Percentiles rank a stretch among this genome's conserved stretches.
Conservation (phyloP, 192 early-diverging fungal species). For the Backusella parvicylindrica region DNA sequence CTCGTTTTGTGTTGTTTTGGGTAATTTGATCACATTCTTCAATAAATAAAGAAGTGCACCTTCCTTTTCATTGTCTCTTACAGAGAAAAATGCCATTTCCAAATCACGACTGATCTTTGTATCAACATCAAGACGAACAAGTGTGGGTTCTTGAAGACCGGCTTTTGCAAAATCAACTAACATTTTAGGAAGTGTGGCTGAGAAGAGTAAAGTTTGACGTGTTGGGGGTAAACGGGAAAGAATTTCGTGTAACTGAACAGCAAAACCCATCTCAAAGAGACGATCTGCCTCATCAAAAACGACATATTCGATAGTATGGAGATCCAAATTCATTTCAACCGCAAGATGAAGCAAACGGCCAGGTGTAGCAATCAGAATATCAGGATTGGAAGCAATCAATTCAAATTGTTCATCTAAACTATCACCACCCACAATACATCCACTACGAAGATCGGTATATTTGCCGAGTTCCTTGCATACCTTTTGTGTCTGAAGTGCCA, state of each 20-base stretch:
- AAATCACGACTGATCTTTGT: slow-evolving; percentile 93
- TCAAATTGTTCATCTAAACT: slow-evolving; percentile 95
- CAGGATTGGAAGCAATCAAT: slow-evolving; percentile 91
- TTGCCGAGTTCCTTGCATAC: slow-evolving; percentile 90
- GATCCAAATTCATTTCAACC: slow-evolving; percentile 89
- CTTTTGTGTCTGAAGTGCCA: slow-evolving; percentile 95
- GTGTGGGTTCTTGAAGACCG: slow-evolving; percentile 87
- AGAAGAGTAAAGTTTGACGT: slow-evolving; percentile 93
- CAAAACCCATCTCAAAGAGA: slow-evolving; percentile 96
- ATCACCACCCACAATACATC: slow-evolving; percentile 93
- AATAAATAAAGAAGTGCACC: slow-evolving; percentile 85
- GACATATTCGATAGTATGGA: slow-evolving; percentile 89
- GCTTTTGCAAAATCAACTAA: slow-evolving; percentile 98
- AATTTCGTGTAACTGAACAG: slow-evolving; percentile 93
- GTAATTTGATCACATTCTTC: slow-evolving; percentile 69
- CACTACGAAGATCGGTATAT: slow-evolving; percentile 87
- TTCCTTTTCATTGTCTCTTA: slow-evolving; percentile 87
- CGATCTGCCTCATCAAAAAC: slow-evolving; percentile 99
- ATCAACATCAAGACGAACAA: slow-evolving; percentile 93
- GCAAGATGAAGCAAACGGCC: slow-evolving; percentile 80
- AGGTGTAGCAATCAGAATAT: slow-evolving; percentile 85
- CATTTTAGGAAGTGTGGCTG: slow-evolving; percentile 90
- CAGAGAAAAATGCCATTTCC: slow-evolving; percentile 88
- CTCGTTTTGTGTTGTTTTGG: slow-evolving; percentile 41
- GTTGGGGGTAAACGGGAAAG: slow-evolving; percentile 74